Evolutionary conservation across 371 early-diverging fungal species (phyloP), one percentile per base, ranked within the genome.

Genomic region (Mucor lusitanicus): DNA sequence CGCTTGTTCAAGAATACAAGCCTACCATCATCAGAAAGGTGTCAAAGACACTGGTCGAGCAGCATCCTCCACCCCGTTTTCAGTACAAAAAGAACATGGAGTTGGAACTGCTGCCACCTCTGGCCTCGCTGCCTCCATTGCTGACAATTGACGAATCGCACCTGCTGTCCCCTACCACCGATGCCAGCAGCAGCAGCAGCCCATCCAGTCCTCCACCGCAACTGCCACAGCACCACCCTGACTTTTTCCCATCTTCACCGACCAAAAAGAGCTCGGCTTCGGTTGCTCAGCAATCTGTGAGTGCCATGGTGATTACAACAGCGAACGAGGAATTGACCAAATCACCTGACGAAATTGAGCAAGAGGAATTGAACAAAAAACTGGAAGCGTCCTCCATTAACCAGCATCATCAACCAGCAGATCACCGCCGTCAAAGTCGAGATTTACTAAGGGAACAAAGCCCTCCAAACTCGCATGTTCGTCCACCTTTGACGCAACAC

Each of bases 41-140:
- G 11, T 69, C 69, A 9, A 72, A 72, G 21, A 57, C 61, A 28
- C 46, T 72, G 3, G 66, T 72, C 4, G 73, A 72, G 55, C 46
- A 44, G n/a, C 59, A 39, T 35, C 11, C 33, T 3, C 50, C 50
- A 11, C 25, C 21, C 25, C 50, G 50, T 25, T 50, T 50, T 12
- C 28, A n/a, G 2, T n/a, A 44, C 28, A 37, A 46, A 30, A 25
- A 46, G 9, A 69, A 59, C 13, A 53, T 60, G 32, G 55, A 39
- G 5, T 50, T 71, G 6, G 71, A 72, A 46, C 25, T 65, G 0
- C 25, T 65, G 12, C 69, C 73, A 44, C 65, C 69, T 56, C 23
- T 72, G 3, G 62, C 61, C 2, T 7, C 30, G 4, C 17, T 68
- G 6, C 58, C 69, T 40, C 65, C 68, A 28, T 19, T 71, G 3